phyloP scores from a whole-genome alignment of 441 rosid species.

The Erodium texanum region DNA sequence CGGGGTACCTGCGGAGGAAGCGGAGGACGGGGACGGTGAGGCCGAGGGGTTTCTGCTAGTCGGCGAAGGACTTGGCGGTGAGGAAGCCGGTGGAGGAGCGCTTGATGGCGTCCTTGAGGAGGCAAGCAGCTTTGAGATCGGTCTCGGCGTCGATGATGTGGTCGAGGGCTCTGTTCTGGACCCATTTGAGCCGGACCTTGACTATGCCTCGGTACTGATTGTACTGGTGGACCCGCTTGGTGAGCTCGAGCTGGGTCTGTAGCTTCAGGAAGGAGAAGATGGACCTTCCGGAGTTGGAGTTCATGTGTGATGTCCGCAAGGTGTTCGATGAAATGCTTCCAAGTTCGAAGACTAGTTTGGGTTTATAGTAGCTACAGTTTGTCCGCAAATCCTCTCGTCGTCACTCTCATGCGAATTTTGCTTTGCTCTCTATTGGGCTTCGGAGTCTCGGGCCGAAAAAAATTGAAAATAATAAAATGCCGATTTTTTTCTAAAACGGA shows the following conservation, averaged over 20 bases:
- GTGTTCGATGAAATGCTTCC: slow-evolving; percentile 1
- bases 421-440: too few relatives aligned
- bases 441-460: too few relatives aligned
- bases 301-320: slow-evolving; percentile 1
- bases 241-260: neutral
- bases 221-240: slow-evolving; percentile 19
- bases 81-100: slow-evolving; percentile 82
- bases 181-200: slow-evolving; percentile 89
- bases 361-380: too few relatives aligned
- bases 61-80: slow-evolving; percentile 75
- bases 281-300: neutral
- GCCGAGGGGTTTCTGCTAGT: slow-evolving; percentile 90
- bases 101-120: slow-evolving; percentile 81
- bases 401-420: too few relatives aligned
- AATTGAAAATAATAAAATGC: too few relatives aligned
- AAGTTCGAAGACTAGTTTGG: neutral
- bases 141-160: slow-evolving; percentile 78
- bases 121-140: slow-evolving; percentile 85
- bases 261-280: neutral
- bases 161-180: slow-evolving; percentile 71
- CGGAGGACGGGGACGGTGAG: slow-evolving; percentile 92
- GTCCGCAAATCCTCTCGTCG: too few relatives aligned
- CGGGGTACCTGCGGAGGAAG: slow-evolving; percentile 88
- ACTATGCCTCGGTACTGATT: slow-evolving; percentile 46
- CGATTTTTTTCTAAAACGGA: too few relatives aligned